Evolutionary conservation across 192 early-diverging fungal species (phyloP).

Genomic region (Linnemannia hyalina): DNA sequence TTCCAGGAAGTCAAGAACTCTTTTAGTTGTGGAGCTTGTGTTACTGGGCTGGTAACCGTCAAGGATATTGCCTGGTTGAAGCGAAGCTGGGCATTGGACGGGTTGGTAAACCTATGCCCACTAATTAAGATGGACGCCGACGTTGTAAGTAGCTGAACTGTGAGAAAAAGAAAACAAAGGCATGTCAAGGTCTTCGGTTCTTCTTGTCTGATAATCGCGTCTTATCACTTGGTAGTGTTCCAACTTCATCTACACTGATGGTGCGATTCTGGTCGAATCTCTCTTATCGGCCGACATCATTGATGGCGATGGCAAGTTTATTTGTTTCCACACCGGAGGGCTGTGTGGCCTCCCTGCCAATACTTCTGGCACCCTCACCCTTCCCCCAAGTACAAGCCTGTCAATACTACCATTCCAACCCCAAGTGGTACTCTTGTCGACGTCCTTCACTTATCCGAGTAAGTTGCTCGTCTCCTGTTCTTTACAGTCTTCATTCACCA

Average conservation of each 20-base stretch:
- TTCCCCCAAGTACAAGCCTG: slow-evolving; percentile 62
- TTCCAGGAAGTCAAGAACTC: slow-evolving; percentile 21
- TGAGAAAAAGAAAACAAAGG: too few species aligned
- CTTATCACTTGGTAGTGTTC: slow-evolving; percentile 34
- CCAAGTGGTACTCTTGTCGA: slow-evolving; percentile 46
- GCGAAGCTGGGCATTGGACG: slow-evolving; percentile 20
- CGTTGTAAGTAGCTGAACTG: not conserved
- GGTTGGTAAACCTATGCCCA: not conserved
- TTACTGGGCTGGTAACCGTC: slow-evolving; percentile 3
- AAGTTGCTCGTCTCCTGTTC: slow-evolving; percentile 13
- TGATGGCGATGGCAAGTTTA: slow-evolving; percentile 52
- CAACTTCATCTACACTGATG: slow-evolving; percentile 57
- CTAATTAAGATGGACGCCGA: not conserved
- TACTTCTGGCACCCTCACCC: slow-evolving; percentile 42
- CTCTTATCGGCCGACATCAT: slow-evolving; percentile 40
- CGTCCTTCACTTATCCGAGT: slow-evolving; percentile 64
- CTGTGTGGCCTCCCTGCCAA: slow-evolving; percentile 60
- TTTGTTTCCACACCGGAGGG: slow-evolving; percentile 50
- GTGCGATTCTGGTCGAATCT: slow-evolving; percentile 35
- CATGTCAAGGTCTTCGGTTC: too few species aligned
- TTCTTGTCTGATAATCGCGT: too few species aligned
- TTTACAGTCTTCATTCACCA: not conserved
- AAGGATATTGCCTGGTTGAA: slow-evolving; percentile 27
- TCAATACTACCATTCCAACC: slow-evolving; percentile 17
- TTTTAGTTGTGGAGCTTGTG: slow-evolving; percentile 29